A percentile compares a stretch with the other conserved stretches of the same genome.
These are phyloP conservation scores for Xylaria venustula DNA, from an alignment of 495 filamentous ascomycete genomes.

Conservation along the genomic window DNA sequence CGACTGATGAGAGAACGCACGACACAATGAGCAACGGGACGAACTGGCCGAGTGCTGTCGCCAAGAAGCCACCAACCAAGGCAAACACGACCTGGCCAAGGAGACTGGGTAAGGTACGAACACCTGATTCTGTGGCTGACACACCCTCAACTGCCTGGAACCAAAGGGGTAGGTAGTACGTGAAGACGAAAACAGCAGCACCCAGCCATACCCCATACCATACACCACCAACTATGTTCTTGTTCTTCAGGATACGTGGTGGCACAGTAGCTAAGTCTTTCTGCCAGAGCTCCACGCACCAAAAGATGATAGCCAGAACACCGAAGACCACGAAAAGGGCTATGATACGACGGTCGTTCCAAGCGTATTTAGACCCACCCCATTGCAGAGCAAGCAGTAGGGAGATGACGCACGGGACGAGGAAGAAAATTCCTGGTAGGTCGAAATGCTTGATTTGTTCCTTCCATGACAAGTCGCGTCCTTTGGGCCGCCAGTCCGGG, in stretches of 20 bases:
- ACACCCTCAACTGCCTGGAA: conserved; percentile 82
- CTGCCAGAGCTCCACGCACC: conserved; percentile 57
- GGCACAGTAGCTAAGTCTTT: conserved; percentile 71
- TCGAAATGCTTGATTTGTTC: conserved; percentile 62
- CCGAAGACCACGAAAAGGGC: conserved; percentile 67
- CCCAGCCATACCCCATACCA: conserved; percentile 53
- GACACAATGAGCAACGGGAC: conserved; percentile 51
- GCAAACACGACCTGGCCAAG: conserved; percentile 60
- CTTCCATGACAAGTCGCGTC: conserved; percentile 27
- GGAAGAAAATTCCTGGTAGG: conserved; percentile 59
- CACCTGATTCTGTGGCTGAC: conserved; percentile 68
- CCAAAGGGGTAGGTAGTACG: conserved; percentile 80
- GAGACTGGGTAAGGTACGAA: conserved; percentile 74
- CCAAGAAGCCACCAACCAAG: conserved; percentile 58
- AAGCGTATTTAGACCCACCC: conserved; percentile 71
- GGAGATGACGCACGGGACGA: conserved; percentile 59
- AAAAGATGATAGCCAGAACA: conserved; percentile 63
- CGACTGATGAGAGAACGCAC: conserved; percentile 55
- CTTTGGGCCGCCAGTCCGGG: background rate
- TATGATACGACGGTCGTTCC: conserved; percentile 67
- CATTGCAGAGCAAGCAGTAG: conserved; percentile 81
- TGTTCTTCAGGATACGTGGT: conserved; percentile 64
- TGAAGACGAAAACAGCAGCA: conserved; percentile 59
- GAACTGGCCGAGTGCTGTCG: conserved; percentile 59
- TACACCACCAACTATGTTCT: conserved; percentile 51